phyloP scores from a whole-genome alignment of 768 basidiomycete genomes.

The Trametes meyenii region DNA sequence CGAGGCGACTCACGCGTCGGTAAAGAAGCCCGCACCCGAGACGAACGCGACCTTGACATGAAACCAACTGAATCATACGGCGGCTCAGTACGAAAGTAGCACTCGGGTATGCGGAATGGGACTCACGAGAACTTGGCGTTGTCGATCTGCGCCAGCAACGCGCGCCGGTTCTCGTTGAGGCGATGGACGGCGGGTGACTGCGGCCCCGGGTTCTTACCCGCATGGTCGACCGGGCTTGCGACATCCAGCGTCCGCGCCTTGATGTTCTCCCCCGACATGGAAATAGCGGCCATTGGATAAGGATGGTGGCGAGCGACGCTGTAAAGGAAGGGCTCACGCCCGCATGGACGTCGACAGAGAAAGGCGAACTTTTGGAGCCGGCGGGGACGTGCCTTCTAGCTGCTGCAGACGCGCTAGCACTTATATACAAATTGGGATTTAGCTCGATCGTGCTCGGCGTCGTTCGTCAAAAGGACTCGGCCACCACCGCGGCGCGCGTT shows the following conservation, averaged over 20 bases:
- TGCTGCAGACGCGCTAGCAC: neutral
- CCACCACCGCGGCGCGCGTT: neutral
- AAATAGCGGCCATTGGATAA: too few relatives aligned
- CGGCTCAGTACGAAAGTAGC: neutral
- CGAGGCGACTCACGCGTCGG: slow-evolving; percentile 30
- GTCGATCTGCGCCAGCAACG: slow-evolving; percentile 53
- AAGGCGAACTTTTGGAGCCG: neutral
- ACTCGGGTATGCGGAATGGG: neutral
- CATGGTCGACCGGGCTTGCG: slow-evolving; percentile 3
- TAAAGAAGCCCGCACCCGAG: slow-evolving; percentile 38
- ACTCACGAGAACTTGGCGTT: slow-evolving; percentile 50
- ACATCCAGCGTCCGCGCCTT: slow-evolving; percentile 6
- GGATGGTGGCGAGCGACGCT: neutral
- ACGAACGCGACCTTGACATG: slow-evolving; percentile 50
- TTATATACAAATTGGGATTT: slow-evolving; percentile 16
- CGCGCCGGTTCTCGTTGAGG: slow-evolving; percentile 42
- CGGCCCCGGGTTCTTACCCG: neutral
- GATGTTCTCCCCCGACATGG: neutral
- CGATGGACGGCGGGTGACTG: slow-evolving; percentile 1
- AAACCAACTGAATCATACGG: slow-evolving; percentile 42
- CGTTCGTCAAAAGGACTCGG: slow-evolving; percentile 5
- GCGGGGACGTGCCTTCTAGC: neutral
- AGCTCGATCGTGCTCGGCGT: slow-evolving; percentile 5
- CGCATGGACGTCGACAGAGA: neutral
- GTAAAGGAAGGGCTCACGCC: slow-evolving; percentile 5